These are phyloP conservation scores for Datisca glomerata DNA, from an alignment of 306 rosid genomes.

Conservation along the genomic window DNA sequence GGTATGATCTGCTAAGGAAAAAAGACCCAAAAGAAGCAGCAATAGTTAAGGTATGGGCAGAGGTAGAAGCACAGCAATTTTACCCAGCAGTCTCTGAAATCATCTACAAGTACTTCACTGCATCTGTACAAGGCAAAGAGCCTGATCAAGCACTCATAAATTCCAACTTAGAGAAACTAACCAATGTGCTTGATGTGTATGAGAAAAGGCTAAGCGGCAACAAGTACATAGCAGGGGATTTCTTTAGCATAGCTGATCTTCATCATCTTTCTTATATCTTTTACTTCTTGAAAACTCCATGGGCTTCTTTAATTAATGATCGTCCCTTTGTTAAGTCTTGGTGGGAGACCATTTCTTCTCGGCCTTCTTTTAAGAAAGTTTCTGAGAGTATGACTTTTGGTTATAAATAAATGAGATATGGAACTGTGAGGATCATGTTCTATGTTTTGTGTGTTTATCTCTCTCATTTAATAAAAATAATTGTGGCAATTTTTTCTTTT, in stretches of 20 bases:
- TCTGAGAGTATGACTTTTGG: conserved; percentile 52
- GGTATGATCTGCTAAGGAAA: conserved; percentile 41
- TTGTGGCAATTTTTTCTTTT: too few relatives aligned
- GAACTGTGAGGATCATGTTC: too few relatives aligned
- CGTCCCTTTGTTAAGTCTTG: conserved; percentile 63
- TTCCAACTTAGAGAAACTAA: conserved; percentile 33
- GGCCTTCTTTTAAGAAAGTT: conserved; percentile 46
- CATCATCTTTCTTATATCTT: conserved; percentile 45
- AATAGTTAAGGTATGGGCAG: conserved; percentile 52
- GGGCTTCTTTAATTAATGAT: conserved; percentile 37
- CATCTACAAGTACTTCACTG: conserved; percentile 34
- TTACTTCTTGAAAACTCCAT: conserved; percentile 62
- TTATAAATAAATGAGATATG: too few relatives aligned
- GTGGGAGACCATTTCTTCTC: conserved; percentile 70
- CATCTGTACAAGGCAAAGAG: conserved; percentile 32
- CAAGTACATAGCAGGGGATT: conserved; percentile 57
- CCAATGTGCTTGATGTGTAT: conserved; percentile 50
- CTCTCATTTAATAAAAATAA: too few relatives aligned
- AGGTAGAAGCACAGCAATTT: conserved; percentile 59
- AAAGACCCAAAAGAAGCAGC: conserved; percentile 31
- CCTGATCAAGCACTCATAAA: conserved; percentile 49
- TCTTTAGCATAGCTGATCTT: conserved; percentile 58
- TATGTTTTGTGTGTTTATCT: too few relatives aligned
- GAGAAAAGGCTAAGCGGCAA: conserved; percentile 42
- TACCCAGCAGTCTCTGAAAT: conserved; percentile 42